Base-by-base conservation (phyloP, 176 grass and related monocot species). In the Eleusine coracana region DNA sequence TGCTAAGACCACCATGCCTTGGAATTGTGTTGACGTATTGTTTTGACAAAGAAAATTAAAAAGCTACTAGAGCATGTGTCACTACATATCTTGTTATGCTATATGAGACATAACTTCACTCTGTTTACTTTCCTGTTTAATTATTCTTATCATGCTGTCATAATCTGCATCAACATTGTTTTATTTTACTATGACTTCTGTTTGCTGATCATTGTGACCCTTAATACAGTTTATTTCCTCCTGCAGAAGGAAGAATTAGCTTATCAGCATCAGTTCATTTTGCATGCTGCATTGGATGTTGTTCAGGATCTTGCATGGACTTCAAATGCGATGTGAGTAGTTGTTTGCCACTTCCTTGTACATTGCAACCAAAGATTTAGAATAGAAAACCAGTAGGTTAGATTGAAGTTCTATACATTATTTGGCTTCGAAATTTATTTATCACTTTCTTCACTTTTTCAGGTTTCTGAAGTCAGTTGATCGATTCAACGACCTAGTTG, bases 391-490 rank as follows among this genome's bases (percentile, higher is more conserved):
- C 23, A 29, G 25, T 4, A 29, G 10, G 10, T 63, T 61, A 61
- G 8, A 27, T 61, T 25, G 23, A 61, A 23, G 25, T 63, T 63
- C 10, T 61, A 5, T 11, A 10, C 8, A 27, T 61, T 61, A 61
- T 27, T 61, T 61, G n/a, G 9, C 58, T 58, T 58, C 17, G 0
- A 3, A 61, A 27, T 59, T 59, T 9, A 61, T 6, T n/a, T 9
- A 61, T 25, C n/a, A 11, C 58, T 59, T 59, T 59, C n/a, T 61
- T 61, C 21, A 27, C 78, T 65, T 83, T 28, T 68, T 41, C 77
- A 97, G 94, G 94, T 97, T 94, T 66, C 78, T 97, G 79, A 94
- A 94, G 74, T 91, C 90, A 27, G 94, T 97, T 78, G 92, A 97
- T 71, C 94, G 90, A 82, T 97, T 97, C 71, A 94, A 92, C 80